A percentile compares a stretch with the other conserved stretches of the same genome.
Evolutionary conservation across 768 basidiomycete species (phyloP).

Genomic region (Tremella yokohamensis): DNA sequence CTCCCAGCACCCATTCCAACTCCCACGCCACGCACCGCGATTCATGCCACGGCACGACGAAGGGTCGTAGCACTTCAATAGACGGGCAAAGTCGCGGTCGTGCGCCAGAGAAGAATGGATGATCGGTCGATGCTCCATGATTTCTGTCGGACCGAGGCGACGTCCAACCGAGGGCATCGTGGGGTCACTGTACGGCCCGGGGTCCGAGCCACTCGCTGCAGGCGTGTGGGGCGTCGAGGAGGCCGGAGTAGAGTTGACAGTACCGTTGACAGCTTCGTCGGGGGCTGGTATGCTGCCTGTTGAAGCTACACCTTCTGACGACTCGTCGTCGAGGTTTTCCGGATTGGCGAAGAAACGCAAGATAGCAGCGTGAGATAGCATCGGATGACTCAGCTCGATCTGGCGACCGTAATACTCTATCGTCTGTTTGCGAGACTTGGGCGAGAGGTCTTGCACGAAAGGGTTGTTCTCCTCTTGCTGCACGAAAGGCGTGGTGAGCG

Average conservation of each 20-base stretch:
- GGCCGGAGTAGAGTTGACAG: too few species aligned
- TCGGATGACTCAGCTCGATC: conserved; percentile 47
- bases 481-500: conserved; percentile 21
- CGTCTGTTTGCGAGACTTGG: conserved; percentile 31
- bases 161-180: not conserved
- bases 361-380: conserved; percentile 52
- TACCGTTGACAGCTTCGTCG: too few species aligned
- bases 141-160: not conserved
- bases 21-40: conserved; percentile 34
- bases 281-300: not conserved
- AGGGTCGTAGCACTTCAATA: conserved; percentile 49
- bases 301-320: not conserved
- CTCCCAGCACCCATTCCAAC: conserved; percentile 47
- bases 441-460: conserved; percentile 50
- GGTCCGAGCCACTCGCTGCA: too few species aligned
- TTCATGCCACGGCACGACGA: conserved; percentile 40
- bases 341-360: conserved; percentile 47
- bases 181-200: not conserved
- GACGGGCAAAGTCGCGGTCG: conserved; percentile 50
- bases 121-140: conserved; percentile 5
- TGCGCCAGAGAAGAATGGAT: conserved; percentile 31
- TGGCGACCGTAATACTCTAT: conserved; percentile 48
- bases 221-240: too few species aligned
- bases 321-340: not conserved
- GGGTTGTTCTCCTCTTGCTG: conserved; percentile 29